These are phyloP conservation scores for Colletotrichum nymphaeae DNA, from an alignment of 2,329 filamentous ascomycete species.

Conservation along the genomic window DNA sequence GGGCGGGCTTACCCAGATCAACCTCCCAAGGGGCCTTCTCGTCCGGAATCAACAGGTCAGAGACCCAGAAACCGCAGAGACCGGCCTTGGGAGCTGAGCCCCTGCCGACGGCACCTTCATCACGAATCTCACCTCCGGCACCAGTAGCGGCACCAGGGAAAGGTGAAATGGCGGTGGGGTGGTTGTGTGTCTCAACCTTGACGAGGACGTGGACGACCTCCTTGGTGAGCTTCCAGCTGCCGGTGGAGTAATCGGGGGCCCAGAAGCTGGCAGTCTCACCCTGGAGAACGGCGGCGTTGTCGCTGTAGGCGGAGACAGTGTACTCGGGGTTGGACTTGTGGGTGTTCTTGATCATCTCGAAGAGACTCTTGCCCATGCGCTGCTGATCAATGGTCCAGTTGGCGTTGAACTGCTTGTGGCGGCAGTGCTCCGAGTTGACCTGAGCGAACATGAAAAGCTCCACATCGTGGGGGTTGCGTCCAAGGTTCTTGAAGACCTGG, in stretches of 20 bases:
- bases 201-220: constrained; percentile 88
- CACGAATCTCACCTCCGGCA: constrained; percentile 93
- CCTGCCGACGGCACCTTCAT: constrained; percentile 93
- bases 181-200: constrained; percentile 98
- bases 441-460: constrained; percentile 99
- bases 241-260: constrained; percentile 88
- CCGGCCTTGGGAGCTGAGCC: constrained; percentile 95
- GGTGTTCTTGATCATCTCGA: constrained; percentile 97
- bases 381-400: constrained; percentile 94
- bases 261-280: constrained; percentile 79
- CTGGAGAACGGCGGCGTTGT: constrained; percentile 94
- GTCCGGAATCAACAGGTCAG: constrained; percentile 89
- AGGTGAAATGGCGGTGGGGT: constrained; percentile 94
- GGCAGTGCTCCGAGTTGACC: constrained; percentile 96
- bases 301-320: constrained; percentile 96
- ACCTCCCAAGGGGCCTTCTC: constrained; percentile 89
- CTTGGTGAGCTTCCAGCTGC: constrained; percentile 87
- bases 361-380: constrained; percentile 82
- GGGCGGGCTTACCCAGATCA: constrained; percentile 87
- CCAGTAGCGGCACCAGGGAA: constrained; percentile 94
- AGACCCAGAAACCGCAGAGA: constrained; percentile 93
- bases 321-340: constrained; percentile 83
- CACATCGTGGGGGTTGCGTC: constrained; percentile 82
- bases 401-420: constrained; percentile 93
- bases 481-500: constrained; percentile 59